A percentile compares a stretch with the other conserved stretches of the same genome.
These are phyloP conservation scores for Kwoniella heveanensis DNA, from an alignment of 768 basidiomycete genomes.

Conservation along the genomic window DNA sequence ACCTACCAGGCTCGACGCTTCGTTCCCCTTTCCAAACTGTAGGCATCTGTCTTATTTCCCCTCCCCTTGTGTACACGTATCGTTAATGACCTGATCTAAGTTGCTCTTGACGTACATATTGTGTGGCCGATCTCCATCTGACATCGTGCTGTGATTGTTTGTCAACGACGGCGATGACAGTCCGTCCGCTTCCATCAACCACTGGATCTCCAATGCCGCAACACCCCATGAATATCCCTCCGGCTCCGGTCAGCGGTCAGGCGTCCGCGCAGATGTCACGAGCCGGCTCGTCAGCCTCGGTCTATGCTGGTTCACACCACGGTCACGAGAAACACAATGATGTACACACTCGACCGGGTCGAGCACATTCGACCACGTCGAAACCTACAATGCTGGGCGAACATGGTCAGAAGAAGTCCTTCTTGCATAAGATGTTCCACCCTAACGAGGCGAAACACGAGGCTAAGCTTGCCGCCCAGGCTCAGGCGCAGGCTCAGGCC, in stretches of 20 bases:
- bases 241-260: slow-evolving; percentile 17
- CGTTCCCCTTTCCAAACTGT: slow-evolving; percentile 48
- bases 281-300: slow-evolving; percentile 21
- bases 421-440: slow-evolving; percentile 56
- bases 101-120: too few species aligned
- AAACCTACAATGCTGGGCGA: slow-evolving; percentile 49
- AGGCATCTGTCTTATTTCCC: not conserved
- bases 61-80: not conserved
- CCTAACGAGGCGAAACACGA: slow-evolving; percentile 32
- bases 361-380: slow-evolving; percentile 16
- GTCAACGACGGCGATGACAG: not conserved
- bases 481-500: slow-evolving; percentile 15
- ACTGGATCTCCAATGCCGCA: slow-evolving; percentile 22
- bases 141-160: slow-evolving; percentile 1
- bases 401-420: slow-evolving; percentile 50
- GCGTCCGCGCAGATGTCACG: slow-evolving; percentile 35
- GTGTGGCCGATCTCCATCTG: not conserved
- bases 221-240: slow-evolving; percentile 39
- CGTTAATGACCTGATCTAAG: too few species aligned
- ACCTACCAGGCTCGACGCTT: slow-evolving; percentile 17
- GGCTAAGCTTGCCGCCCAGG: slow-evolving; percentile 17
- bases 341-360: slow-evolving; percentile 4
- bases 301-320: slow-evolving; percentile 18
- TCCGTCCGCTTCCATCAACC: slow-evolving; percentile 37
- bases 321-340: slow-evolving; percentile 21